Percentiles rank a stretch among this genome's conserved stretches.
These are phyloP conservation scores for Fusarium sp. DNA, from an alignment of 2,329 filamentous ascomycete species.

Conservation along the genomic window DNA sequence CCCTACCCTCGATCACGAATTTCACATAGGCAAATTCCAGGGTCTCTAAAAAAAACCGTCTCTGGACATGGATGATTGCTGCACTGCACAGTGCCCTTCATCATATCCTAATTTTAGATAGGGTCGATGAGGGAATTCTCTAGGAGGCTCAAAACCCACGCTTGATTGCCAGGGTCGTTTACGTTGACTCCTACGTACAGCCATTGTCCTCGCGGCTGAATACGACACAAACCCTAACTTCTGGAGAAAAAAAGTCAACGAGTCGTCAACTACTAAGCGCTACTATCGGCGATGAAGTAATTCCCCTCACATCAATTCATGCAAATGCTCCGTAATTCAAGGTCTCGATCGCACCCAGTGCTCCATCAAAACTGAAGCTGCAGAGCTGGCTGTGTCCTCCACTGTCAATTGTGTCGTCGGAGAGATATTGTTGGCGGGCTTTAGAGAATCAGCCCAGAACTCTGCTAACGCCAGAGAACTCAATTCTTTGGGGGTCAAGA, in stretches of 20 bases:
- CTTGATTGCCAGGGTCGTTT: slow-evolving; percentile 6
- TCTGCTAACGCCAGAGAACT: slow-evolving; percentile 31
- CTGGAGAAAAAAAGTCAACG: background rate
- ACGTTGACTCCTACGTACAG: background rate
- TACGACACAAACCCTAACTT: slow-evolving; percentile 27
- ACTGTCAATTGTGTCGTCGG: slow-evolving; percentile 12
- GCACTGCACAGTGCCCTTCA: background rate
- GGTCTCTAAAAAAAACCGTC: background rate
- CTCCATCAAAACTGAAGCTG: background rate
- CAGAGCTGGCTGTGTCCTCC: slow-evolving; percentile 6
- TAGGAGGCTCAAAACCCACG: slow-evolving; percentile 9
- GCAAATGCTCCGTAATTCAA: slow-evolving; percentile 11
- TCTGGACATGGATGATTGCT: background rate
- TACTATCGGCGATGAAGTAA: slow-evolving; percentile 10
- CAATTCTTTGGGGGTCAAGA: slow-evolving; percentile 28
- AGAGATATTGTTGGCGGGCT: slow-evolving; percentile 16
- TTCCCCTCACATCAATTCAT: slow-evolving; percentile 5
- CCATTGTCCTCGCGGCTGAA: slow-evolving; percentile 2
- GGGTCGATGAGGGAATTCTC: slow-evolving; percentile 7
- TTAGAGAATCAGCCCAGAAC: slow-evolving; percentile 18
- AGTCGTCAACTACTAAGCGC: slow-evolving; percentile 4
- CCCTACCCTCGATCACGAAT: slow-evolving; percentile 23
- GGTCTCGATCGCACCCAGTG: slow-evolving; percentile 21
- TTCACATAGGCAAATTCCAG: slow-evolving; percentile 8
- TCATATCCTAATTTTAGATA: slow-evolving; percentile 7